Evolutionary conservation across 768 basidiomycete species (phyloP), one percentile per base, ranked within the genome.

Genomic region (Auricularia sp.): DNA sequence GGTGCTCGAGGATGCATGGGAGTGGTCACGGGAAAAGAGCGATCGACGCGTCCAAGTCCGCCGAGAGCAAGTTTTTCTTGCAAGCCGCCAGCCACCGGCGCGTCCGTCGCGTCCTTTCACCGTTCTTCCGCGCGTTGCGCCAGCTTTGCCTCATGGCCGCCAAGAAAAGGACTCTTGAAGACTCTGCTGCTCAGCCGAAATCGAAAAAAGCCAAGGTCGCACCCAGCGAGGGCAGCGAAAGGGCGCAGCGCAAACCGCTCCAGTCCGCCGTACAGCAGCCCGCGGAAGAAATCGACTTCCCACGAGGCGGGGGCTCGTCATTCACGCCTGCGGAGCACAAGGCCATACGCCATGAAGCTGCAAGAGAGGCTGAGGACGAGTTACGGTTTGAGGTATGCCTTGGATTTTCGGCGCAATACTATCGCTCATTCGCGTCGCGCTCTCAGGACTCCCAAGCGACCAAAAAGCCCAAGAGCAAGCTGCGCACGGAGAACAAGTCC

Each of bases 321-420:
- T 82, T 96, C 69, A 97, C 95, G 21, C 88, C 94, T 37, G 77
- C 92, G 6, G 95, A 99, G 74, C 87, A 94, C 63, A 94, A 95
- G 75, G 78, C 86, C 63, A 84, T 92, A 42, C 84, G 88, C 62
- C 86, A 89, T 29, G 96, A 98, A 74, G 96, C 86, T 4, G 78
- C 84, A 8, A 85, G 86, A 72, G 94, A 97, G 73, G 94, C 91
- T 0, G 84, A 94, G 70, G 82, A 83, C 39, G 91, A 94, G 68
- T 76, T 93, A 3, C 33, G 61, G n/a, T 89, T 92, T 71, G 75
- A 83, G 76, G 90, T 87, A 66, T 61, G 82, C 72, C 13, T 67
- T 39, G 42, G 62, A 64, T 18, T 42, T 11, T 24, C 3, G 33
- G 56, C 56, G 56, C 56, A 33, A 2, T 10, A 8, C 34, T 14